Evolutionary conservation across 768 basidiomycete species (phyloP), one percentile per base, ranked within the genome.

Genomic region (Chalciporus pseudorubinellus): DNA sequence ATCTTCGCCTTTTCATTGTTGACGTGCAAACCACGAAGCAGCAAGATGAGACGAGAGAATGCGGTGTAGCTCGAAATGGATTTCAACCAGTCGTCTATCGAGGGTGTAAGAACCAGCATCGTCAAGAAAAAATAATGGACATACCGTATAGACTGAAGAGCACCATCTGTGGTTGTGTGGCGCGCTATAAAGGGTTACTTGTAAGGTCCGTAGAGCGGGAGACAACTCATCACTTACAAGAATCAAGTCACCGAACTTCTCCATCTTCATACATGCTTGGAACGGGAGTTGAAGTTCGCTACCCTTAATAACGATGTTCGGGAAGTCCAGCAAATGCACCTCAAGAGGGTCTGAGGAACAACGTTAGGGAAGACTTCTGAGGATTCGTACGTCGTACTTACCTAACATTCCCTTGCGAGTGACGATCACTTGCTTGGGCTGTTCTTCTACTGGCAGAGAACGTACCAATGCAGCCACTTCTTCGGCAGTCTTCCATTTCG

Each of bases 211-310:
- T 6, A 1, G 0, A 19, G 28, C 18, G 7, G 20, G 3, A 18
- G 14, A 14, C 9, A 8, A 47, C 20, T 34, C 36, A 22, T 16
- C 28, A 61, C 78, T 46, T 65, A 86, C 87, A 68, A 98, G 69
- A 58, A 98, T 98, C 55, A 99, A 76, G 68, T 99, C 97, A 74
- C 97, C 97, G 60, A 99, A 98, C 72, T 98, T 98, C 81, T 99
- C 97, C 88, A 98, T 95, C 78, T 98, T 98, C 92, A 99, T 94
- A 61, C 94, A 95, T 14, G 97, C 95, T 72, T 98, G 95, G 94
- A 99, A 99, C 0, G 97, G 97, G 51, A 98, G 76, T 63, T 99
- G 97, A 43, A 99, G 77, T 69, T 99, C 97, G 59, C 91, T 94
- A 51, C 97, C 97, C 75, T 98, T 98, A 78, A 99, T 99, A 71